phyloP scores from a whole-genome alignment of 148 eudicot genomes.

The Heliamphora exappendiculata region DNA sequence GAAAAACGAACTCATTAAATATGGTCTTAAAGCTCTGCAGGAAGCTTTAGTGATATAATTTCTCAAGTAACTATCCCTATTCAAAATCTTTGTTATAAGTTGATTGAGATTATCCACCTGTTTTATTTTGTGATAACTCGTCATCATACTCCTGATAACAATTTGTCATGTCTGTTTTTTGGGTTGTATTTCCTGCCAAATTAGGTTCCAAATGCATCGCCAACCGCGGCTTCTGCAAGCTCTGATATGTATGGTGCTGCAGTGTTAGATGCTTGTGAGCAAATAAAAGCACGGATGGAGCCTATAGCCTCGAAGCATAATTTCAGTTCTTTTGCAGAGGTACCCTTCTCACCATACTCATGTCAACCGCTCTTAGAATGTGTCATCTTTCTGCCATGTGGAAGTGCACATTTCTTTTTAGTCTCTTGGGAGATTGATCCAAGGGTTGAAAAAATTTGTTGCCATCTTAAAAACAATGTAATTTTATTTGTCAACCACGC shows the following conservation, averaged over 20 bases:
- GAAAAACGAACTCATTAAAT: background rate
- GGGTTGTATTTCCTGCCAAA: slow-evolving; percentile 14
- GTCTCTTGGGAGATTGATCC: background rate
- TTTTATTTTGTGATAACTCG: background rate
- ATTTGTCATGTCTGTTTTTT: background rate
- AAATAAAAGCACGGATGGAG: slow-evolving; percentile 83
- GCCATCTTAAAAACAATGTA: background rate
- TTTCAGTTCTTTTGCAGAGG: slow-evolving; percentile 69
- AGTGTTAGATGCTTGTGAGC: slow-evolving; percentile 94
- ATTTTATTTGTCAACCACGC: background rate
- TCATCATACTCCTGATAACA: background rate
- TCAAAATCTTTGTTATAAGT: background rate
- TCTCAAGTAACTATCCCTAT: background rate
- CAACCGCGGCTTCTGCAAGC: slow-evolving; percentile 98
- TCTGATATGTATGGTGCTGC: slow-evolving; percentile 98
- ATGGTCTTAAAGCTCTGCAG: background rate
- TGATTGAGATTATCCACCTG: background rate
- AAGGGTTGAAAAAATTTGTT: background rate
- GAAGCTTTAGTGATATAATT: background rate
- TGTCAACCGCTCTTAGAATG: background rate
- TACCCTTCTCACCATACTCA: slow-evolving; percentile 15
- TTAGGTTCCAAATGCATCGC: slow-evolving; percentile 96
- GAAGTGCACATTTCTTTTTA: background rate
- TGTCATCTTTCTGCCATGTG: background rate
- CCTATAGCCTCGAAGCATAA: slow-evolving; percentile 56